Conservation (phyloP, 2,329 filamentous ascomycete genomes). For the Truncatella angustata region DNA sequence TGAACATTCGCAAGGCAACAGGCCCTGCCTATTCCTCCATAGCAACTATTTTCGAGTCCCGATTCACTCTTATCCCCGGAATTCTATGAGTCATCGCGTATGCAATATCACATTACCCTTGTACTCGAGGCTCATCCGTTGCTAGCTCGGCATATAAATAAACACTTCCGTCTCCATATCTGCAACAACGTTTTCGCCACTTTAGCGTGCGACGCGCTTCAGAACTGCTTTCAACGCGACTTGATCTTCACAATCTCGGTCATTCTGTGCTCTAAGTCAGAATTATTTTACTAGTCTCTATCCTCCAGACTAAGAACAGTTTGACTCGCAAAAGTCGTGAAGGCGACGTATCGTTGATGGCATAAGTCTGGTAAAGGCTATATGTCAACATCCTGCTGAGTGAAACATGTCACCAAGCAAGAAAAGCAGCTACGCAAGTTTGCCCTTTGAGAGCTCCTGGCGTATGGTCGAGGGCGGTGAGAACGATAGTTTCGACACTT, state of each 20-base stretch:
- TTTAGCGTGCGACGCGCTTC: slow-evolving; percentile 11
- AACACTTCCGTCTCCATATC: slow-evolving; percentile 3
- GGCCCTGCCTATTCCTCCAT: slow-evolving; percentile 6
- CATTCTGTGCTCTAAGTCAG: not conserved
- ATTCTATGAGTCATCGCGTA: too few species aligned
- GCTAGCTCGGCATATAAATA: slow-evolving; percentile 1
- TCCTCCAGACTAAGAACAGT: not conserved
- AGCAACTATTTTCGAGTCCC: not conserved
- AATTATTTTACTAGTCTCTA: not conserved
- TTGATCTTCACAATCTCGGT: not conserved
- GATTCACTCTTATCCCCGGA: not conserved
- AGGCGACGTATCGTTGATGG: not conserved
- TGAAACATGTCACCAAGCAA: slow-evolving; percentile 14
- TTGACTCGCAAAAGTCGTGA: not conserved
- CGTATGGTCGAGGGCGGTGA: slow-evolving; percentile 59
- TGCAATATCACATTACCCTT: too few species aligned
- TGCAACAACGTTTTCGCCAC: slow-evolving; percentile 7
- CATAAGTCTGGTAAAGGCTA: not conserved
- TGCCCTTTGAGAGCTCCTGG: slow-evolving; percentile 55
- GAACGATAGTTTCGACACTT: slow-evolving; percentile 59
- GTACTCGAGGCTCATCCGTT: not conserved
- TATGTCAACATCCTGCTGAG: not conserved
- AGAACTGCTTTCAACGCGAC: not conserved
- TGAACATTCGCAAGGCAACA: not conserved
- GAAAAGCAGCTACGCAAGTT: slow-evolving; percentile 18